Evolutionary conservation across 2,329 filamentous ascomycete species (phyloP).

Genomic region (Colletotrichum sojae): DNA sequence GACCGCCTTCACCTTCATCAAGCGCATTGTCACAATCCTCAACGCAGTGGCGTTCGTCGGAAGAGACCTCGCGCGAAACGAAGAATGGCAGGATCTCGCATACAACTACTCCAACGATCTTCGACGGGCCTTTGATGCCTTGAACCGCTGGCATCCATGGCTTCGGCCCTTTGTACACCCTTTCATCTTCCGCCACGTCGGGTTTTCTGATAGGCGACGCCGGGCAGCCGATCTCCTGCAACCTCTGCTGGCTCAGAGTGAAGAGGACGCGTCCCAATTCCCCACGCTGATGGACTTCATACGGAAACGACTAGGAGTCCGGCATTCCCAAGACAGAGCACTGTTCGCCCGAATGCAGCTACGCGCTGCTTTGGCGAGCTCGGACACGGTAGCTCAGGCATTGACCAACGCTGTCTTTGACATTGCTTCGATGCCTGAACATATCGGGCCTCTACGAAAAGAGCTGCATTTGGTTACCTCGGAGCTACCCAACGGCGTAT

Average conservation of each 20-base stretch:
- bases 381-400: constrained; percentile 22
- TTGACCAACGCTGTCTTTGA: constrained; percentile 23
- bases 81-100: constrained; percentile 17
- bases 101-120: constrained; percentile 20
- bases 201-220: neutral
- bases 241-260: neutral
- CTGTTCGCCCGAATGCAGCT: constrained; percentile 14
- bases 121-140: constrained; percentile 4
- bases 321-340: neutral
- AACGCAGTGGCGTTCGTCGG: constrained; percentile 26
- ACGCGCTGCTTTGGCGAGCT: constrained; percentile 15
- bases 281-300: constrained; percentile 1
- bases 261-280: neutral
- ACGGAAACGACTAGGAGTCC: neutral
- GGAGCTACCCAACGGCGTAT: neutral
- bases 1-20: constrained; percentile 8
- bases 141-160: constrained; percentile 25
- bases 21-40: constrained; percentile 9
- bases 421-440: constrained; percentile 2
- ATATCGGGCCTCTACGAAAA: neutral
- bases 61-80: neutral
- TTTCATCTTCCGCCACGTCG: constrained; percentile 12
- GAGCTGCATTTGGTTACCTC: neutral
- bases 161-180: constrained; percentile 25
- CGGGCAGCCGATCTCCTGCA: constrained; percentile 1